phyloP scores from a whole-genome alignment of 257 asterid genomes.

The Agastache rugosa region DNA sequence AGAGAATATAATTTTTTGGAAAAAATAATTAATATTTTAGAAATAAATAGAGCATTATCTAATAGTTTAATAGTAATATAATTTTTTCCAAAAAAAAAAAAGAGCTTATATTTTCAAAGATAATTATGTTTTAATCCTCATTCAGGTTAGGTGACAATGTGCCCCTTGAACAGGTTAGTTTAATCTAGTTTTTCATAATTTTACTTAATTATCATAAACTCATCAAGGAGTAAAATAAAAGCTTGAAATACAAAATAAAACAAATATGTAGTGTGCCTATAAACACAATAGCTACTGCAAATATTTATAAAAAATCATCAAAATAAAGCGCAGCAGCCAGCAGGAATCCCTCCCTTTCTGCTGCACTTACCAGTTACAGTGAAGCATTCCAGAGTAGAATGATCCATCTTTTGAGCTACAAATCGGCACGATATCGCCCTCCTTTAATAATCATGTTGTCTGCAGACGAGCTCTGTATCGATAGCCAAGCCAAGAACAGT shows the following conservation, averaged over 20 bases:
- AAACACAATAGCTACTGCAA: not conserved
- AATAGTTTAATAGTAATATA: too few species aligned
- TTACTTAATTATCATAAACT: too few species aligned
- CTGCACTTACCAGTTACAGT: constrained; percentile 1
- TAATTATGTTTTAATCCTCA: too few species aligned
- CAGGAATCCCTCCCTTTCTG: not conserved
- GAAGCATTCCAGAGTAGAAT: not conserved
- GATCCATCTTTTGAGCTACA: not conserved
- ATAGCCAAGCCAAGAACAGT: not conserved
- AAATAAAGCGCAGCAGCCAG: not conserved
- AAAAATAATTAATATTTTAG: too few species aligned
- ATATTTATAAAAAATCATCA: not conserved
- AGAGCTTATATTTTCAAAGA: too few species aligned
- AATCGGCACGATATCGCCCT: not conserved
- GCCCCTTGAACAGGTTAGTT: too few species aligned
- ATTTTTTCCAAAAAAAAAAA: too few species aligned
- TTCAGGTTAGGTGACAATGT: too few species aligned
- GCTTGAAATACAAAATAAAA: not conserved
- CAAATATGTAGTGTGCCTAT: not conserved
- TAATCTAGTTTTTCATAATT: too few species aligned
- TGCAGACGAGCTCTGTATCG: not conserved
- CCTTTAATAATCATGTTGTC: not conserved
- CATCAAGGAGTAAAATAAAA: not conserved
- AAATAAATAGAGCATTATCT: too few species aligned
- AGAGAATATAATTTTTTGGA: too few species aligned